Evolutionary conservation across 2,329 filamentous ascomycete species (phyloP), one percentile per base, ranked within the genome.

Genomic region (Colletotrichum sp.): DNA sequence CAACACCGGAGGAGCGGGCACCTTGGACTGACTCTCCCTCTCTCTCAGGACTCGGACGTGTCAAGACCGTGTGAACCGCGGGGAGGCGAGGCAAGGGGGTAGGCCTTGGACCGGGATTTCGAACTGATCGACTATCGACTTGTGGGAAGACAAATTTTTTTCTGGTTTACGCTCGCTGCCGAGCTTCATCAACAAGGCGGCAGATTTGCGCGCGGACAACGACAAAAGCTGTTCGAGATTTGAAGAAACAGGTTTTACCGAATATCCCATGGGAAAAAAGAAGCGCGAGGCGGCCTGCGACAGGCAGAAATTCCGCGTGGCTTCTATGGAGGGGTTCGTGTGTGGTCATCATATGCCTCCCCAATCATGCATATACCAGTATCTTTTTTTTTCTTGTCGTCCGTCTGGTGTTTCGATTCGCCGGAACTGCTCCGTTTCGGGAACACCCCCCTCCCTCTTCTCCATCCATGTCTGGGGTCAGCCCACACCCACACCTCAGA

Each of bases 21-120:
- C n/a, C 15, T 15, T 62, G 16, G 29, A 62, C 7, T 36, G 58
- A 8, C 58, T 69, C 31, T 38, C 31, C 36, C 13, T 21, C 43
- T 51, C 43, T 31, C 57, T 71, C 70, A 65, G 71, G 68, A 63
- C 47, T 70, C 67, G 61, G 61, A 38, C 59, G 13, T 69, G 65
- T 72, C 65, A 64, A 51, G 21, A 64, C 18, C 38, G 43, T 62
- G 54, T 36, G 27, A 38, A 31, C 34, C 6, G 31, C 43, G n/a
- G 43, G 43, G 43, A 51, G 43, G 43, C 43, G 43, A 51, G 43
- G n/a, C n/a, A 21, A 7, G 43, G 43, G 43, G 43, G 24, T 27
- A 27, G n/a, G n/a, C 11, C 43, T 21, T 51, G n/a, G 43, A 21
- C 51, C 57, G 65, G 61, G 43, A 36, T 43, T 27, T 43, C 24